A percentile compares a stretch with the other conserved stretches of the same genome.
Evolutionary conservation across 441 rosid species (phyloP).

Genomic region (Erysimum pusillum): DNA sequence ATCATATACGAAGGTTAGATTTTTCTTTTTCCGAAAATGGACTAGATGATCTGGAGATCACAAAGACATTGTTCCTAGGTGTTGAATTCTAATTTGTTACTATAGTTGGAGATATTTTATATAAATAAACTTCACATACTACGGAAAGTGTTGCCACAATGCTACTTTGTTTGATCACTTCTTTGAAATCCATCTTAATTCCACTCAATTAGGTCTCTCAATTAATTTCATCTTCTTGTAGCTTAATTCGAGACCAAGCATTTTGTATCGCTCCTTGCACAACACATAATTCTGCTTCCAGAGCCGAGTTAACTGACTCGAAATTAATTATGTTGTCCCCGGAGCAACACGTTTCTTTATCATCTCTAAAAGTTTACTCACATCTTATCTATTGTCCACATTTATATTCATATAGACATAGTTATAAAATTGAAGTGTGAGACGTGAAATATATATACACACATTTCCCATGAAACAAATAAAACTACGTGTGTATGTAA

Average conservation of each 20-base stretch:
- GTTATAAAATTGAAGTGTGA: background rate
- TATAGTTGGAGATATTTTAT: no score
- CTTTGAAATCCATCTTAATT: background rate
- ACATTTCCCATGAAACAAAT: background rate
- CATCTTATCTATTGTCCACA: constrained; percentile 6
- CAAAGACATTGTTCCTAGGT: no score
- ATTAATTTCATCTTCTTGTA: background rate
- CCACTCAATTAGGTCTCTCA: background rate
- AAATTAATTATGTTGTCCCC: background rate
- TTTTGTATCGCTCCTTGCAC: background rate
- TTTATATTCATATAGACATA: background rate
- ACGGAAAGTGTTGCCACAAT: background rate
- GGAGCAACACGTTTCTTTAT: constrained; percentile 2
- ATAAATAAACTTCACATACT: background rate
- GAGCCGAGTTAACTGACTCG: background rate
- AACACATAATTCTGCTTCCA: background rate
- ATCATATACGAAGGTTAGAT: background rate
- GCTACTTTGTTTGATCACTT: background rate
- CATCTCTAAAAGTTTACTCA: background rate
- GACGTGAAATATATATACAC: background rate
- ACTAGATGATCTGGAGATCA: background rate
- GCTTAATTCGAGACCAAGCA: background rate
- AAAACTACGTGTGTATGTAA: background rate
- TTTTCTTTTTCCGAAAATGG: background rate
- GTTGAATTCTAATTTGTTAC: no score